Percentiles rank a stretch among this genome's conserved stretches.
phyloP scores from a whole-genome alignment of 176 grass and related monocot genomes.

The Oryza coarctata region DNA sequence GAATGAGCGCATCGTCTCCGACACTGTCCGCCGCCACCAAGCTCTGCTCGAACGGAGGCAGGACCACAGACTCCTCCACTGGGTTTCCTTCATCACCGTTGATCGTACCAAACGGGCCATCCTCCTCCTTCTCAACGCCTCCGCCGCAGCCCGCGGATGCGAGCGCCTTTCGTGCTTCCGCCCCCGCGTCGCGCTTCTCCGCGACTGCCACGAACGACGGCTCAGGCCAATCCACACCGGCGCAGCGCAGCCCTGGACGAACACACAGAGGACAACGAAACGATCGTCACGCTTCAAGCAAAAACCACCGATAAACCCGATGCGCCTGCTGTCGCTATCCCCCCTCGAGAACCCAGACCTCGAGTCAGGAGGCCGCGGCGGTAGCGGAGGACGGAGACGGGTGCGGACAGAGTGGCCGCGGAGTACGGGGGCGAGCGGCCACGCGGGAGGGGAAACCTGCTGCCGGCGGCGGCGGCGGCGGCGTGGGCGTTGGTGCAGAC shows the following conservation, averaged over 20 bases:
- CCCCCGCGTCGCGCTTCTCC: neutral
- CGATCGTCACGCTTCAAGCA: neutral
- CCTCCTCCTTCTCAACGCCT: neutral
- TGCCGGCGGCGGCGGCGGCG: neutral
- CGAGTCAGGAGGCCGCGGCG: neutral
- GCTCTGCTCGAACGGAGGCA: constrained; percentile 32
- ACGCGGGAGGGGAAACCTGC: neutral
- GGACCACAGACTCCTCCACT: neutral
- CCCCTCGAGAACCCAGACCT: neutral
- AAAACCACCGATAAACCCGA: neutral
- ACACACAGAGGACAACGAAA: neutral
- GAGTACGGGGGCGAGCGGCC: neutral
- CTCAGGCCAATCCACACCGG: constrained; percentile 1
- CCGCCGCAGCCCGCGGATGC: neutral
- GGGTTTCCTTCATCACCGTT: neutral
- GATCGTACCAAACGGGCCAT: neutral
- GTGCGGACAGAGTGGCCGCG: neutral
- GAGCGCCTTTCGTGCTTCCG: neutral
- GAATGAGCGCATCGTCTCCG: neutral
- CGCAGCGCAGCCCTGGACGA: constrained; percentile 10
- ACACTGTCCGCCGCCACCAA: neutral
- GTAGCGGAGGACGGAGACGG: neutral
- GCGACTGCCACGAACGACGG: neutral
- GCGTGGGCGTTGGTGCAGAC: neutral
- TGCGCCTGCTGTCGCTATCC: neutral